Percentiles rank a stretch among this genome's conserved stretches.
These are phyloP conservation scores for Aspergillus conjunctus DNA, from an alignment of 495 filamentous ascomycete genomes.

Conservation along the genomic window DNA sequence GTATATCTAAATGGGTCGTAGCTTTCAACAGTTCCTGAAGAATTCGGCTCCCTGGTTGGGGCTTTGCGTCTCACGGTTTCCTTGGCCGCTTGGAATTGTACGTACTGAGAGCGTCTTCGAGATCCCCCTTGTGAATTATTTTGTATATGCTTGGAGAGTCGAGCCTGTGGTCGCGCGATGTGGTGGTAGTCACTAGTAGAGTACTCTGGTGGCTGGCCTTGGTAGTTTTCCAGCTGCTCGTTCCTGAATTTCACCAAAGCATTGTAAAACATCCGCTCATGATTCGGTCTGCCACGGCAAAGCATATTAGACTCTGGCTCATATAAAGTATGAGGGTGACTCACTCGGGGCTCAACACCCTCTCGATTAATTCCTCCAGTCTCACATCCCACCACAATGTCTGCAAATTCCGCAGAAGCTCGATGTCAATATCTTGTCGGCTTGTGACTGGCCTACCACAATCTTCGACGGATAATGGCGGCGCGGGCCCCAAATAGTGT, in stretches of 20 bases:
- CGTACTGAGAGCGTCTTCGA: constrained; percentile 55
- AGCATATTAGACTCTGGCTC: constrained; percentile 5
- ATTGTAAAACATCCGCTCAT: constrained; percentile 90
- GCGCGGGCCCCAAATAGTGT: constrained; percentile 55
- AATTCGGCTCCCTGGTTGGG: constrained; percentile 54
- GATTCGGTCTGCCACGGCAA: constrained; percentile 61
- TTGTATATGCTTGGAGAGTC: constrained; percentile 47
- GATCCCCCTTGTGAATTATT: constrained; percentile 39
- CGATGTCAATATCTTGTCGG: constrained; percentile 68
- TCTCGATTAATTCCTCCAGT: constrained; percentile 68
- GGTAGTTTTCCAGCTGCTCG: constrained; percentile 81
- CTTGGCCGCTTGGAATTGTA: constrained; percentile 63
- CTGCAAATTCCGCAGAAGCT: constrained; percentile 79
- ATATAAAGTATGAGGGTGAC: constrained; percentile 25
- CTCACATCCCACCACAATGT: constrained; percentile 84
- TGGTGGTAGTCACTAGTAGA: constrained; percentile 90
- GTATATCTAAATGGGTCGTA: constrained; percentile 87
- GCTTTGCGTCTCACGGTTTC: constrained; percentile 23
- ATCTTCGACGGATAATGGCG: constrained; percentile 53
- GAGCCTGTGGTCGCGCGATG: constrained; percentile 55
- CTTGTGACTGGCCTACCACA: constrained; percentile 53
- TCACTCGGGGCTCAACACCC: constrained; percentile 69
- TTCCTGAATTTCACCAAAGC: constrained; percentile 79
- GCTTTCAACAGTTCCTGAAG: constrained; percentile 54
- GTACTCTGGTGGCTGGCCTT: constrained; percentile 67